Percentiles rank a stretch among this genome's conserved stretches.
These are phyloP conservation scores for Berberis thunbergii DNA, from an alignment of 164 flowering plant genomes.

Conservation along the genomic window DNA sequence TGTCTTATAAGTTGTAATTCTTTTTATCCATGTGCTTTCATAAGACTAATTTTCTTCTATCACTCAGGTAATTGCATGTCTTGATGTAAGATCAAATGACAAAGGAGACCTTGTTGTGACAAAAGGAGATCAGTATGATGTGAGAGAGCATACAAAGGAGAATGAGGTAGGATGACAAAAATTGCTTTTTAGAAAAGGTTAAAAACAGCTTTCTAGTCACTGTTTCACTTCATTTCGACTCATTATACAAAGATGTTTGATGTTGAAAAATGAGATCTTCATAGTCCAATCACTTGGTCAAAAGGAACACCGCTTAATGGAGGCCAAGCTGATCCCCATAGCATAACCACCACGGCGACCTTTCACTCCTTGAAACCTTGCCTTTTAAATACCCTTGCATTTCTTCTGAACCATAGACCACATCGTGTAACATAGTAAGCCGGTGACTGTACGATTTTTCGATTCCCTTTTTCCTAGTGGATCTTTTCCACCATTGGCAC, in stretches of 20 bases:
- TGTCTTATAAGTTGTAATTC: background rate
- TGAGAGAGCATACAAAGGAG: conserved; percentile 80
- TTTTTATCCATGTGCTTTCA: background rate
- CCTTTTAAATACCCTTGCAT: no score
- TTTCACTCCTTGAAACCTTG: no score
- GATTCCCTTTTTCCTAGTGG: no score
- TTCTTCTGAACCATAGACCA: no score
- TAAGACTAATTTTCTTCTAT: background rate
- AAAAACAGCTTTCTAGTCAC: background rate
- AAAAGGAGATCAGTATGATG: conserved; percentile 98
- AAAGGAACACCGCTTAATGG: no score
- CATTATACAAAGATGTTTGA: background rate
- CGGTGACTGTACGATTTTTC: no score
- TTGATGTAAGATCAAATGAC: conserved; percentile 95
- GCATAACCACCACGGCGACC: no score
- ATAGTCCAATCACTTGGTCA: no score
- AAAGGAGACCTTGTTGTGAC: conserved; percentile 95
- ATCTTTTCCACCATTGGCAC: no score
- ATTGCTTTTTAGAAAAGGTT: background rate
- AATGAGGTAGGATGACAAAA: conserved; percentile 55
- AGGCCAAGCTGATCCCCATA: no score
- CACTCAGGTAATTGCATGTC: conserved; percentile 88
- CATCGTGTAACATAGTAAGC: no score
- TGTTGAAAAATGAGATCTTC: no score
- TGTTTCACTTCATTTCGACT: background rate